Base-by-base conservation (phyloP, 495 filamentous ascomycete species). In the Hypoxylon cercidicola region DNA sequence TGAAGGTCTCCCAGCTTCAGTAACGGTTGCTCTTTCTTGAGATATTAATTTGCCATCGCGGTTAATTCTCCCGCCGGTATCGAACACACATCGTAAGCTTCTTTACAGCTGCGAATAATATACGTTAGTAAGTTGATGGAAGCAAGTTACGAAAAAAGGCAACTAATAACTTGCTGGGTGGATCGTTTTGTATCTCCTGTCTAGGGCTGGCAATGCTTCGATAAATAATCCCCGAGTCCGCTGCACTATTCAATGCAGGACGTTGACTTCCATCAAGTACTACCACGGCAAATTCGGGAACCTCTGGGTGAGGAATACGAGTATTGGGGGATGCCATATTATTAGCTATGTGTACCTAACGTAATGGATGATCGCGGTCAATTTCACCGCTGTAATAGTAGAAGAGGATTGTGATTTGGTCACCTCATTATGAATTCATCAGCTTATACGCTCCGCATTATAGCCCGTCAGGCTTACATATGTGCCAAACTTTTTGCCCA, bases 241-340 rank as follows among this genome's bases (percentile, higher is more conserved):
- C 52, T 8, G 39, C 37, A n/a, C 25, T 23, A 15, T 46, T 56
- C 40, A 56, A 23, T 6, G 54, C 41, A 15, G 54, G 54, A 37
- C 46, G 54, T 39, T 40, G 54, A 9, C 41, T 39, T 3, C 54
- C 54, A 15, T 56, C 54, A 23, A 56, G 54, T 46, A n/a, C 28
- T 40, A 56, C 45, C 15, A 56, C 54, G 6, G 25, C 54, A 23
- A 56, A 56, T 10, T 56, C 54, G 25, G 54, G 41, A 16, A 56
- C 28, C 23, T 56, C 54, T 32, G 54, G 54, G 18, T 56, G 25
- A 32, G 40, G 40, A 21, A 45, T 21, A 7, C 25, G 20, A 6
- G 40, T 35, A 20, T 25, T 32, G 21, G 54, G 18, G 6, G 21
- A 35, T 28, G 21, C 41, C 54, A 56, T 56, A 1, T 9, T 45